Evolutionary conservation across 257 asterid genomes (phyloP).

Genomic region (Solanum sitiens): DNA sequence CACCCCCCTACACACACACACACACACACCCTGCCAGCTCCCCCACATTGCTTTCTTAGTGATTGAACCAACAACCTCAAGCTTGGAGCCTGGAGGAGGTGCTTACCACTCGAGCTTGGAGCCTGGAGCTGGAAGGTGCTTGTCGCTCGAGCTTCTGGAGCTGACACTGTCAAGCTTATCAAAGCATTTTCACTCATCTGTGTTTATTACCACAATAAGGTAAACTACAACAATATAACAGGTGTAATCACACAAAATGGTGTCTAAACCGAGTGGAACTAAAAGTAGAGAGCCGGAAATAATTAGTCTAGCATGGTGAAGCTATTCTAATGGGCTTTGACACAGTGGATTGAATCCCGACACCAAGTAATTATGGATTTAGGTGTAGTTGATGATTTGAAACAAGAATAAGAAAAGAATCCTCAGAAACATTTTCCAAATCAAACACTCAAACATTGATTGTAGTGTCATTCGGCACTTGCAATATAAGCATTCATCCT

Average conservation of each 20-base stretch:
- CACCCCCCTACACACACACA: too few species aligned
- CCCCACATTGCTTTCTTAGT: background rate
- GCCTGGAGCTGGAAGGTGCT: background rate
- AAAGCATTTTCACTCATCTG: background rate
- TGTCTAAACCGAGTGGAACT: too few species aligned
- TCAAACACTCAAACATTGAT: conserved; percentile 2
- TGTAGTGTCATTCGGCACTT: background rate
- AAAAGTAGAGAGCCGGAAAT: too few species aligned
- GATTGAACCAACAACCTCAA: background rate
- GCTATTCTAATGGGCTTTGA: background rate
- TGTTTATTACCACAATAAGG: background rate
- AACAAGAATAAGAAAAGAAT: background rate
- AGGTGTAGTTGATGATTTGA: background rate
- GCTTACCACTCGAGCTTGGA: background rate
- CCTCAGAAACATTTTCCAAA: conserved; percentile 7
- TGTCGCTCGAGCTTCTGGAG: background rate
- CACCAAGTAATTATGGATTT: background rate
- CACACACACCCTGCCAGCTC: background rate
- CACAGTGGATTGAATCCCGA: background rate
- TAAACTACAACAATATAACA: background rate
- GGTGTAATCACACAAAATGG: background rate
- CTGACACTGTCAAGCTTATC: background rate
- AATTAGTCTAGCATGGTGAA: too few species aligned
- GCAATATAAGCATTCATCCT: background rate
- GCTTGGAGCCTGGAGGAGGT: background rate